Evolutionary conservation across 2,329 filamentous ascomycete genomes (phyloP), one percentile per base, ranked within the genome.

Genomic region (Furcasterigmium sp.): DNA sequence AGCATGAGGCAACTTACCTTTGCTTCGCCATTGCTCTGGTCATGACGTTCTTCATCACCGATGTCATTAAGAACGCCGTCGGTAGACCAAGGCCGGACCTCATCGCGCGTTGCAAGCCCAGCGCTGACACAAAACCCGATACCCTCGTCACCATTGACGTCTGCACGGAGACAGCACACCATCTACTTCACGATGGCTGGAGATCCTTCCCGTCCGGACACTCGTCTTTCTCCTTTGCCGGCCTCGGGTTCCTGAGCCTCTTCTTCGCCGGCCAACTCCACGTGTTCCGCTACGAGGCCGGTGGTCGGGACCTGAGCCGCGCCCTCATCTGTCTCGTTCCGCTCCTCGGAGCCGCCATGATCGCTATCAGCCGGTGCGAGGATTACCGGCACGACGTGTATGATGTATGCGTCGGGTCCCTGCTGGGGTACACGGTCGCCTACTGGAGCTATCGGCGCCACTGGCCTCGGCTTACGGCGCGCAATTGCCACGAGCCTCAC

Each of bases 31-130:
- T 91, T 55, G 79, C 83, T 50, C 65, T 97, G 20, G 73, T 89
- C 53, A 73, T 95, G 39, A 85, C 88, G 1, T 78, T 81, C 6
- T 85, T 96, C 61, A 71, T 97, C 35, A 97, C 93, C 36, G 91
- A 97, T 60, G 69, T 91, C 21, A 75, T 97, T 58, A 98, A 98
- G 66, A 95, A 95, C 59, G 78, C 85, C 9, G 86, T 91, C 20
- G 88, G 88, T 8, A 71, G 88, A 10, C 88, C 90, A 14, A 68
- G 78, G 6, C 78, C 78, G 0, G 78, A 82, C 51, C 59, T 82
- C 4, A 58, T 82, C 20, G 82, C 85, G n/a, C 82, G 93, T 29
- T 98, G 93, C 66, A 83, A 86, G 51, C 91, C 93, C 1, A 67
- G 56, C 1, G 25, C 57, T 0, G 69, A 63, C 26, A 78, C 77